Percentiles rank a stretch among this genome's conserved stretches.
phyloP scores from a whole-genome alignment of 139 green algal species.

The Chlorella sorokiniana region DNA sequence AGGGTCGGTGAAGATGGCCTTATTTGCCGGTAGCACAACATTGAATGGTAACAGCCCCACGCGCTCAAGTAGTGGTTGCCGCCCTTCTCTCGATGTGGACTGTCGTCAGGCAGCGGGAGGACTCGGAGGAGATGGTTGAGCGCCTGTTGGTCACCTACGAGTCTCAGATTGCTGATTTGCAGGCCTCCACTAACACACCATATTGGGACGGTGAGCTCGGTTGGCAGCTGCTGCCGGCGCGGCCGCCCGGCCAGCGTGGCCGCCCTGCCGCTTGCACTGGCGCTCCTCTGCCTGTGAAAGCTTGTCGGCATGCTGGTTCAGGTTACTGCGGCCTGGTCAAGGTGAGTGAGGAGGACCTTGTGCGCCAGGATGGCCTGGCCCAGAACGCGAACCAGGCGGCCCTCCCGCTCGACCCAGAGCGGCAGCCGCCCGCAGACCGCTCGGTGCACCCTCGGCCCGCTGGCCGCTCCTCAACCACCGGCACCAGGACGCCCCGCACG shows the following conservation, averaged over 20 bases:
- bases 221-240: neutral
- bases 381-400: neutral
- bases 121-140: neutral
- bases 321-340: conserved; percentile 36
- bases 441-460: too few species aligned
- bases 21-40: too few species aligned
- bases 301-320: neutral
- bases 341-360: conserved; percentile 29
- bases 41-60: too few species aligned
- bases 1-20: too few species aligned
- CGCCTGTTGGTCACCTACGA: conserved; percentile 5
- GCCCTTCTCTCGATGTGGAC: neutral
- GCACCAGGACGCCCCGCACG: neutral
- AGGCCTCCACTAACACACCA: neutral
- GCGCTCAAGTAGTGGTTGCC: neutral
- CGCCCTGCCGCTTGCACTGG: neutral
- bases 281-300: neutral
- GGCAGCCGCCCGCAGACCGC: neutral
- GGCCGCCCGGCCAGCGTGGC: neutral
- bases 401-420: neutral
- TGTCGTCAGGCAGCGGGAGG: neutral
- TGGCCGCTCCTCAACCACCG: too few species aligned
- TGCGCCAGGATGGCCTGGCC: neutral
- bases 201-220: conserved; percentile 7
- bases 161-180: conserved; percentile 10